Evolutionary conservation across 805 yeast species (phyloP), one percentile per base, ranked within the genome.

Genomic region (Schwanniomyces yamadae): DNA sequence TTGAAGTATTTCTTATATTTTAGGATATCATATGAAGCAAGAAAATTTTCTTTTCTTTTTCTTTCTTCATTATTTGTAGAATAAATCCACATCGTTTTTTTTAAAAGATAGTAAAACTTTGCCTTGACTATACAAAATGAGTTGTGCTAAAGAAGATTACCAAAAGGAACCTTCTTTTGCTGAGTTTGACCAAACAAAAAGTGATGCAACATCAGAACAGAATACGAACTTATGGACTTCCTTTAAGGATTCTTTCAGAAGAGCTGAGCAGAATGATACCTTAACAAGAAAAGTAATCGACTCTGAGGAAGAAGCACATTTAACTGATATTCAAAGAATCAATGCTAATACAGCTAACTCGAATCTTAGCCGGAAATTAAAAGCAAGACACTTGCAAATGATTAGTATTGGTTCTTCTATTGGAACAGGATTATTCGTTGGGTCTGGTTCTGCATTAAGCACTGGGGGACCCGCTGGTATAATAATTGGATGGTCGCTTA

Each of bases 361-460:
- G 8, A 28, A 19, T 19, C 31, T 28, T 28, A 28, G 31, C 19
- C 25, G 36, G 26, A 23, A 37, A 10, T 32, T 37, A 19, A 77
- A 76, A 48, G 56, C 63, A 29, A 73, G 88, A 53, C 85, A 80
- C 48, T 54, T 81, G 49, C 78, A 78, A 45, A 78, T 81, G 75
- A 73, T 82, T 43, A 78, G 86, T 26, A 76, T 82, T 28, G 85
- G 84, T 28, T 80, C 83, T 28, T 71, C 80, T 28, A 75, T 80
- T 24, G 86, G 86, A 39, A 78, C 85, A 3, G 86, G 88, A 52
- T 59, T 81, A 39, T 78, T 80, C 41, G 75, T 81, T 33, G 83
- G 84, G 40, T 73, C 84, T 1, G 86, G 36, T 6, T 21, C 33
- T 9, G 31, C 30, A 11, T 60, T 81, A 42, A 55, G 53, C 23